phyloP scores from a whole-genome alignment of 192 early-diverging fungal species.

The Funneliformis geosporum region DNA sequence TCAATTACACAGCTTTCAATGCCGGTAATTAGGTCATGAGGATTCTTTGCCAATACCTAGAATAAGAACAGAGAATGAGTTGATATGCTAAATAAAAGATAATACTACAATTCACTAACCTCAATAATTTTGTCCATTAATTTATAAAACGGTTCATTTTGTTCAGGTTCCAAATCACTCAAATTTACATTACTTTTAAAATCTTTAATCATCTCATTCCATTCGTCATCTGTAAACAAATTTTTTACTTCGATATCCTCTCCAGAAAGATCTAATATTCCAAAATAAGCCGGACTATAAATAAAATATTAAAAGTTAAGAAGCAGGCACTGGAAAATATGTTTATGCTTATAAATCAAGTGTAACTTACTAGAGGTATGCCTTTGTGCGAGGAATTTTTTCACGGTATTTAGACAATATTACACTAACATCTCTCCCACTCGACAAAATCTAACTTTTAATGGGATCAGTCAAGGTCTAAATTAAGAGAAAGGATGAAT shows the following conservation, averaged over 20 bases:
- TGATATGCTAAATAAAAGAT: constrained; percentile 9
- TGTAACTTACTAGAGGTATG: constrained; percentile 24
- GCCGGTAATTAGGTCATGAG: constrained; percentile 18
- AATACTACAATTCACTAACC: constrained; percentile 20
- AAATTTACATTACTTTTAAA: constrained; percentile 18
- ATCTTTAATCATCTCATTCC: constrained; percentile 25
- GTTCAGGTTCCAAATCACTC: constrained; percentile 3
- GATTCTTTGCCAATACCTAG: constrained; percentile 28
- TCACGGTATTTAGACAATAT: background rate
- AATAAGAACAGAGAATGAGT: constrained; percentile 1
- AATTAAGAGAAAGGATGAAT: constrained; percentile 24
- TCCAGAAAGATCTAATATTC: constrained; percentile 23
- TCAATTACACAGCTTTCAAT: constrained; percentile 27
- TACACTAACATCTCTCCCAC: constrained; percentile 7
- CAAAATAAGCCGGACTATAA: constrained; percentile 28
- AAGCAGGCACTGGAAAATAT: background rate
- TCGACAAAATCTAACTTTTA: constrained; percentile 16
- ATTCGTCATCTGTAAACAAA: constrained; percentile 31
- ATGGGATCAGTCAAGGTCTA: constrained; percentile 13
- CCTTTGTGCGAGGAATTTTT: constrained; percentile 22
- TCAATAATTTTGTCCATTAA: constrained; percentile 23
- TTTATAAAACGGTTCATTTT: constrained; percentile 8
- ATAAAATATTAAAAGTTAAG: constrained; percentile 27
- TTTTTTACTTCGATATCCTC: constrained; percentile 24
- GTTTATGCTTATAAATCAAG: background rate